Percentiles rank a stretch among this genome's conserved stretches.
Evolutionary conservation across 139 green algal genomes (phyloP).

Genomic region (Coelastrella sp.): DNA sequence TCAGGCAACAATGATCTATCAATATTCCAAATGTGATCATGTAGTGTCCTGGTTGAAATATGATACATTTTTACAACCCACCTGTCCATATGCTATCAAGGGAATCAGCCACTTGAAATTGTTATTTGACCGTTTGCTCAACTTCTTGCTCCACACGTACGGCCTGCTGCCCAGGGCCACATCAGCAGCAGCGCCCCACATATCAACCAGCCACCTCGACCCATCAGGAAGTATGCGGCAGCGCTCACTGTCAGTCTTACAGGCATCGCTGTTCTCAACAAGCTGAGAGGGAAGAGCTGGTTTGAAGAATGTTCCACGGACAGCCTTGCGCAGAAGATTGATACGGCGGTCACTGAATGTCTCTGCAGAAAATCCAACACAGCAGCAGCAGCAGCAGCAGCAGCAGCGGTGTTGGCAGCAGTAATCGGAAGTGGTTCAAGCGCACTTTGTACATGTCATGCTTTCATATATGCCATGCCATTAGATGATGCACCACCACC

Average conservation of each 20-base stretch:
- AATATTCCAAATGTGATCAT: too few relatives aligned
- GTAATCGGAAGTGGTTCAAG: too few relatives aligned
- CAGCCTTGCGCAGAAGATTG: slow-evolving; percentile 44
- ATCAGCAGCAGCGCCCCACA: slow-evolving; percentile 52
- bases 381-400: slow-evolving; percentile 23
- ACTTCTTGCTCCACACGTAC: slow-evolving; percentile 50
- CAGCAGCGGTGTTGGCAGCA: slow-evolving; percentile 12
- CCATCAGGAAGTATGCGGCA: slow-evolving; percentile 57
- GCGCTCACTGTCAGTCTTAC: slow-evolving; percentile 49
- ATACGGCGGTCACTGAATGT: slow-evolving; percentile 59
- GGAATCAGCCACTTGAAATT: slow-evolving; percentile 58
- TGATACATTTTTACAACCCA: too few relatives aligned
- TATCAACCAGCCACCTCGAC: slow-evolving; percentile 48
- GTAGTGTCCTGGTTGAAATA: too few relatives aligned
- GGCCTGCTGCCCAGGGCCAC: slow-evolving; percentile 42
- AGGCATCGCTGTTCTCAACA: slow-evolving; percentile 59
- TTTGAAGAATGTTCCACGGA: slow-evolving; percentile 52
- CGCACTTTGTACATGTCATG: too few relatives aligned
- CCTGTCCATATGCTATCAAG: slow-evolving; percentile 52
- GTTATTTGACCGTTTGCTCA: slow-evolving; percentile 36
- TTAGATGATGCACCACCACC: too few relatives aligned
- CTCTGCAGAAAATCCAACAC: slow-evolving; percentile 23
- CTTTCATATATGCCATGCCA: too few relatives aligned
- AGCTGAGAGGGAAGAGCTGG: slow-evolving; percentile 48
- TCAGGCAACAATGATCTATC: too few relatives aligned